phyloP scores from a whole-genome alignment of 306 rosid genomes.

The Sesbania bispinosa region DNA sequence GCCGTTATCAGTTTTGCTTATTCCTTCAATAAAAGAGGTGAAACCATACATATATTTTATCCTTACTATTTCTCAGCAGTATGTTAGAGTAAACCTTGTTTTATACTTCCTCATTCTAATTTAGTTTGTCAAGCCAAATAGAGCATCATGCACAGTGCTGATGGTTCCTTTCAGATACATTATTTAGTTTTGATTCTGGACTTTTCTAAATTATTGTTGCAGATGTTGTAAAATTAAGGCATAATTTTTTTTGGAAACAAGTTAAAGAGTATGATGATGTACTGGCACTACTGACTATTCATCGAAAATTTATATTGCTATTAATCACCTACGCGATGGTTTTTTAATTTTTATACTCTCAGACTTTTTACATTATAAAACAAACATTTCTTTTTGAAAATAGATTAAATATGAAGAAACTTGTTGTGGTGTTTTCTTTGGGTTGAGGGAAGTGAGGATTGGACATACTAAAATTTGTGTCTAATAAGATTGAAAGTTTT shows the following conservation, averaged over 20 bases:
- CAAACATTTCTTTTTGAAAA: background rate
- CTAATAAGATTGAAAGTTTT: background rate
- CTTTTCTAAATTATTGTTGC: background rate
- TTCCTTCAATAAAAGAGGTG: slow-evolving; percentile 96
- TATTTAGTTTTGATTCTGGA: background rate
- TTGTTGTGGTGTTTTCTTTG: background rate
- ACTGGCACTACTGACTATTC: background rate
- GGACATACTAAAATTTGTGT: background rate
- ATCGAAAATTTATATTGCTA: background rate
- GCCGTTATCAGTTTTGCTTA: slow-evolving; percentile 68
- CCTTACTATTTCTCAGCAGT: background rate
- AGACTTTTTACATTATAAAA: background rate
- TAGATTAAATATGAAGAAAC: background rate
- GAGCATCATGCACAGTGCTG: background rate
- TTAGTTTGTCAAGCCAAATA: background rate
- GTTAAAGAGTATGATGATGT: background rate
- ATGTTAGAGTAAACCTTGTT: background rate
- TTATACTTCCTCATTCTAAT: background rate
- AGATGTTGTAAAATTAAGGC: background rate
- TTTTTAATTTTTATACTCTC: background rate
- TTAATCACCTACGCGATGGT: background rate
- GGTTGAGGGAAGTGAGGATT: background rate
- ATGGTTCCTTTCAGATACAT: background rate
- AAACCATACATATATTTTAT: slow-evolving; percentile 1
- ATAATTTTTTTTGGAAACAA: background rate